These are phyloP conservation scores for Euphorbia peplus DNA, from an alignment of 345 rosid species.

Conservation along the genomic window DNA sequence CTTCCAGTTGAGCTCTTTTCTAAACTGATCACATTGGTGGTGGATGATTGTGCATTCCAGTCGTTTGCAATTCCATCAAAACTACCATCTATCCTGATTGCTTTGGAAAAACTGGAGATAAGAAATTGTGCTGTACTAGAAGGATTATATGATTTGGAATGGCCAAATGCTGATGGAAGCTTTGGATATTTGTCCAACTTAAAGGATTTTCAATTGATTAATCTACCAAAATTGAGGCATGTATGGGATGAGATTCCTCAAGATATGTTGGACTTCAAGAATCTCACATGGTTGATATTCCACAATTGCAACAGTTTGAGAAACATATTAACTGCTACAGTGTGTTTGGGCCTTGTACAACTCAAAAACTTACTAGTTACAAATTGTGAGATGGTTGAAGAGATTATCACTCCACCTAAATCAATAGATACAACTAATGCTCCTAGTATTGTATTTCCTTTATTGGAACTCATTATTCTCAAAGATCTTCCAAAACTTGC, in stretches of 20 bases:
- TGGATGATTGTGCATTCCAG: neutral
- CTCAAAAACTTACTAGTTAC: conserved; percentile 7
- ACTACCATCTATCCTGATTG: neutral
- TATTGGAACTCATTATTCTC: neutral
- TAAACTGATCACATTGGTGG: neutral
- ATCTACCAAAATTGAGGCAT: conserved; percentile 5
- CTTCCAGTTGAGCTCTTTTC: neutral
- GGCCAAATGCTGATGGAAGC: neutral
- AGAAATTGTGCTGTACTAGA: neutral
- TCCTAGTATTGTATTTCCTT: neutral
- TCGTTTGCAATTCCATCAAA: conserved; percentile 1
- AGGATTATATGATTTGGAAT: neutral
- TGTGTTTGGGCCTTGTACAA: neutral
- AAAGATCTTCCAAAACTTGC: conserved; percentile 13
- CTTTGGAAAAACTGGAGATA: neutral
- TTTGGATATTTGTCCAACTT: neutral
- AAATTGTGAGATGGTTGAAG: conserved; percentile 3
- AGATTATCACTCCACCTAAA: neutral
- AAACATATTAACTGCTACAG: neutral
- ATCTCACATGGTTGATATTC: neutral
- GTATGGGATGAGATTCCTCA: neutral
- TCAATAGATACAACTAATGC: neutral
- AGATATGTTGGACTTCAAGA: neutral
- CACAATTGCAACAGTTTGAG: conserved; percentile 2
- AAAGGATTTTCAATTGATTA: neutral